Evolutionary conservation across 305 asterid species (phyloP), one percentile per base, ranked within the genome.

Genomic region (Solanum hybrid): DNA sequence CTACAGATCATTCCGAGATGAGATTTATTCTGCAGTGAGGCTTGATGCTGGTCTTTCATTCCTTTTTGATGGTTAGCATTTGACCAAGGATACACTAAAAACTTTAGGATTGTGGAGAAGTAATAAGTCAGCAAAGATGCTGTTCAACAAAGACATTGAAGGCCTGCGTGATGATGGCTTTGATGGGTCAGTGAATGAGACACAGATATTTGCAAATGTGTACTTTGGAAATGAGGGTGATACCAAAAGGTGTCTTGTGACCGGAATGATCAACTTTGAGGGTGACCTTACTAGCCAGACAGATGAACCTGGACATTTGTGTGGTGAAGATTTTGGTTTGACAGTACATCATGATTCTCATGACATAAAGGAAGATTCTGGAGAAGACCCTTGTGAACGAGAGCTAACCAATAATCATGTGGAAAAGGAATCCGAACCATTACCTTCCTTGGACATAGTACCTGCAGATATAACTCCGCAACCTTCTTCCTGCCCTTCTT

Each of bases 161-260:
- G 92, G 90, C 86, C 90, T 97, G 91, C 92, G 87, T 87, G 98
- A 94, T 92, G 98, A 93, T 90, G 91, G 92, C 91, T 93, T 92
- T 56, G 98, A 95, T 85, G 99, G 96, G 87, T 92, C 97, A 85
- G 42, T 90, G 13, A 91, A 94, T 60, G 99, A 96, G 90, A 91
- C 91, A 78, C 92, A 89, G 88, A 94, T 95, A 90, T 96, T 96
- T 91, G 89, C 89, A 29, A 94, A 96, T 92, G 92, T 96, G 86
- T 94, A 96, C 93, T 93, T 93, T 42, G 95, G 93, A 81, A 91
- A 91, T 85, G 94, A 92, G 88, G 7, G 66, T 56, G 88, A 92
- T 85, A 92, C 90, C 82, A 93, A 91, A 85, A 91, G 91, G 72
- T 90, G 90, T 91, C 81, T 92, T 90, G 92, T 90, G 89, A 91